Base-by-base conservation (phyloP, 495 filamentous ascomycete genomes). In the Penicillium turbatum region DNA sequence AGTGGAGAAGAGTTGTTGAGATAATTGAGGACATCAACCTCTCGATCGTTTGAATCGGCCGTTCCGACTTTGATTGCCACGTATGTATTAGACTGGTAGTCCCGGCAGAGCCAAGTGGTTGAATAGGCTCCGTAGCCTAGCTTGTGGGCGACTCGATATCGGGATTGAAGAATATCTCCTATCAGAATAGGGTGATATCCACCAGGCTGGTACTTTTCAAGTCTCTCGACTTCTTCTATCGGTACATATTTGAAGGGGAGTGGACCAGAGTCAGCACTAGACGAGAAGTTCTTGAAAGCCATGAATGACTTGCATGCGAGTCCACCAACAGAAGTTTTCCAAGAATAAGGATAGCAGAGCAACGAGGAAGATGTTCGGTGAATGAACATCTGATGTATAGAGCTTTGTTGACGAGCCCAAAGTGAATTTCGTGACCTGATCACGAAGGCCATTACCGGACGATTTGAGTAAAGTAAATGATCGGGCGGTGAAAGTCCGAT, bases 151-250 rank as follows among this genome's bases (percentile, higher is more conserved):
- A 77, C 58, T 17, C 61, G 59, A 43, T 74, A 76, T 12, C 67
- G 66, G 29, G 54, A 45, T 21, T 62, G 48, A 11, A 76, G 51
- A 19, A 60, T 29, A 34, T 76, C 69, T 27, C 70, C 71, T 16
- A 77, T 51, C 31, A 66, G 53, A 11, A 75, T 55, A 15, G 73
- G 73, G 46, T 76, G 74, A 30, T 70, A 73, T 45, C 68, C 70
- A 31, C 72, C 71, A 7, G 48, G 53, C 13, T 44, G 21, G 56
- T 74, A 75, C 24, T 57, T 42, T 12, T 64, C 51, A 34, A 57
- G 39, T 4, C 27, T 40, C 46, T 59, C 56, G 30, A 54, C 50
- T 24, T 48, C 29, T 35, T 45, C 42, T 45, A 31, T 45, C 26
- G 48, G 48, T 13, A 38, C 31, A 17, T 39, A 50, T 40, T 50